Percentiles rank a stretch among this genome's conserved stretches.
Conservation (phyloP, 2,329 filamentous ascomycete species). For the Diaporthe helianthi region DNA sequence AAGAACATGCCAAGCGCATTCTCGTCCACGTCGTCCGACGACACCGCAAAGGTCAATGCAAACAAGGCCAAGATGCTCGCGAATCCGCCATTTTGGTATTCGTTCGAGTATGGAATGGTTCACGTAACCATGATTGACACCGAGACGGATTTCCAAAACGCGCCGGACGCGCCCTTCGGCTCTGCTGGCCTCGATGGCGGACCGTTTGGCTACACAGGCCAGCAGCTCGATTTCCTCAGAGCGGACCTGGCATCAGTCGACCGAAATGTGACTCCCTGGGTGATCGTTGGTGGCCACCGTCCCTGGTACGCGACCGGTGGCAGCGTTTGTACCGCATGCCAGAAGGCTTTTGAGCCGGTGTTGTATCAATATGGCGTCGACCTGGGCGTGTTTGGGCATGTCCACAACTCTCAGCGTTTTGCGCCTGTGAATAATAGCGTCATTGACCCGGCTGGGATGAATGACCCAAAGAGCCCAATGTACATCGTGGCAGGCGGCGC, state of each 20-base stretch:
- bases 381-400: conserved; percentile 62
- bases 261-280: conserved; percentile 60
- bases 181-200: conserved; percentile 53
- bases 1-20: conserved; percentile 59
- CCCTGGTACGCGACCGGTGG: conserved; percentile 55
- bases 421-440: conserved; percentile 47
- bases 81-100: conserved; percentile 65
- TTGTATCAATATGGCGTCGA: conserved; percentile 65
- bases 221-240: conserved; percentile 62
- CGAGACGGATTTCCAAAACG: conserved; percentile 61
- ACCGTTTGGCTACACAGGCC: conserved; percentile 54
- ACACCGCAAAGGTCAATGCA: conserved; percentile 50
- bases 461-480: conserved; percentile 53
- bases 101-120: conserved; percentile 65
- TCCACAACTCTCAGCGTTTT: conserved; percentile 65
- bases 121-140: conserved; percentile 63
- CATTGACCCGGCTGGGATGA: conserved; percentile 46
- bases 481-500: conserved; percentile 64
- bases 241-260: conserved; percentile 64
- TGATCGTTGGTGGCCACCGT: conserved; percentile 52
- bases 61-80: conserved; percentile 53
- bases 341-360: conserved; percentile 59
- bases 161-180: conserved; percentile 53
- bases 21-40: conserved; percentile 53
- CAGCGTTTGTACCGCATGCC: conserved; percentile 52